A percentile compares a stretch with the other conserved stretches of the same genome.
phyloP scores from a whole-genome alignment of 169 alveolate species.

The Eimeria zaria region DNA sequence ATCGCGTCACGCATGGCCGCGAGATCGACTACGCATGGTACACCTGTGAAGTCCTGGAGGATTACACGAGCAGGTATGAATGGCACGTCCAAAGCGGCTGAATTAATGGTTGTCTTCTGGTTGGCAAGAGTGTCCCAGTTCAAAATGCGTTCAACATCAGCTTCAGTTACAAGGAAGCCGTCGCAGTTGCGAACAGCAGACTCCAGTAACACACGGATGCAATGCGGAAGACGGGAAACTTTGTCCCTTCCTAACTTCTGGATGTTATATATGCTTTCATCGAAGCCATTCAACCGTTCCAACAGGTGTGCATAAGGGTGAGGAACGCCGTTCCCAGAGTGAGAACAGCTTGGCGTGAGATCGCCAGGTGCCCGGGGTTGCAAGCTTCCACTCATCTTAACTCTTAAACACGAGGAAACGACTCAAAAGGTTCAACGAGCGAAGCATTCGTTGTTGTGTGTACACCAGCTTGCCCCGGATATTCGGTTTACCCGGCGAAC shows the following conservation, averaged over 20 bases:
- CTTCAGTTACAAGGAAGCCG: constrained; percentile 94
- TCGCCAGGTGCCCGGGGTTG: neutral
- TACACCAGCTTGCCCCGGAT: neutral
- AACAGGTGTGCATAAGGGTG: constrained; percentile 60
- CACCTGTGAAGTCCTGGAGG: constrained; percentile 98
- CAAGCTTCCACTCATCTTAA: neutral
- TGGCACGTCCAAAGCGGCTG: constrained; percentile 95
- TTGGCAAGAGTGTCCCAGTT: constrained; percentile 91
- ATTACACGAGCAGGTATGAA: constrained; percentile 98
- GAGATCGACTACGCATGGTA: constrained; percentile 98
- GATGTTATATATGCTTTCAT: constrained; percentile 28
- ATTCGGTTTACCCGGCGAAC: neutral
- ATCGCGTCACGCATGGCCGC: constrained; percentile 99
- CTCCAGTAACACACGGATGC: constrained; percentile 96
- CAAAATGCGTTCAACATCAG: constrained; percentile 96
- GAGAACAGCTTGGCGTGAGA: neutral
- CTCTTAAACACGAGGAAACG: neutral
- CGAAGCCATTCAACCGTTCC: constrained; percentile 44
- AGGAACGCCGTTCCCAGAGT: neutral
- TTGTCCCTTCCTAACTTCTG: constrained; percentile 41
- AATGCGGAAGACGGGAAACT: constrained; percentile 92
- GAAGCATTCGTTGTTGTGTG: neutral
- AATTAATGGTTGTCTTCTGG: constrained; percentile 84
- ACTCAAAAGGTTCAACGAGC: neutral
- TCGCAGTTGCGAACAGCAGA: constrained; percentile 98